Evolutionary conservation across 2,329 filamentous ascomycete genomes (phyloP).

Genomic region (Exophiala viscosa): DNA sequence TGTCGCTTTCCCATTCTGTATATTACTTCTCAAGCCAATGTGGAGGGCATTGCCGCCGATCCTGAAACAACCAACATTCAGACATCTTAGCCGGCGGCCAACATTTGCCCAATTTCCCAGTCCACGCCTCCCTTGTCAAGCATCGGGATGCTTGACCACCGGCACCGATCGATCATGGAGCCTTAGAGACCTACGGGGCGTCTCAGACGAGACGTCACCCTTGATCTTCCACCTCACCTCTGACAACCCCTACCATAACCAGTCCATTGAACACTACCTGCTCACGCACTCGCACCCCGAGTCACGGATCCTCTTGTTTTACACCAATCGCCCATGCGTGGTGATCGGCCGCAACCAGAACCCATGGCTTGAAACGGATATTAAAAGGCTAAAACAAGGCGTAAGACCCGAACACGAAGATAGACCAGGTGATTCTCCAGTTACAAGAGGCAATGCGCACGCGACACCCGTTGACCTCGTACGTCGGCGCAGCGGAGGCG

Average conservation of each 20-base stretch:
- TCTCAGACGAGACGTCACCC: conserved; percentile 20
- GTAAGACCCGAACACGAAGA: conserved; percentile 22
- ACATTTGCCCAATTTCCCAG: background rate
- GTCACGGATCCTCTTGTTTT: conserved; percentile 78
- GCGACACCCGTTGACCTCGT: conserved; percentile 59
- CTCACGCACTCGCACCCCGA: conserved; percentile 68
- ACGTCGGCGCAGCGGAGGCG: conserved; percentile 80
- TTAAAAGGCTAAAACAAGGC: conserved; percentile 56
- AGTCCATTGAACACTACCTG: conserved; percentile 89
- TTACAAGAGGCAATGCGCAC: background rate
- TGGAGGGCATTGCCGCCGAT: conserved; percentile 13
- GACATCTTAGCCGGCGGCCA: background rate
- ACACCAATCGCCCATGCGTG: conserved; percentile 80
- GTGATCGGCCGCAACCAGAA: conserved; percentile 97
- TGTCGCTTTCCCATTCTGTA: background rate
- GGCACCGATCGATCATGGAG: conserved; percentile 7
- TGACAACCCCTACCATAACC: conserved; percentile 77
- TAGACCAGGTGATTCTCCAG: background rate
- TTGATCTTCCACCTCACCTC: conserved; percentile 71
- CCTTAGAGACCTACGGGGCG: conserved; percentile 11
- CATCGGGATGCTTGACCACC: background rate
- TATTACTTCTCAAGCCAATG: conserved; percentile 11
- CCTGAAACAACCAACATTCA: conserved; percentile 4
- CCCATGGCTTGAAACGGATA: conserved; percentile 87
- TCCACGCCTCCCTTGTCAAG: background rate